phyloP scores from a whole-genome alignment of 257 asterid species.

The Vinca minor region DNA sequence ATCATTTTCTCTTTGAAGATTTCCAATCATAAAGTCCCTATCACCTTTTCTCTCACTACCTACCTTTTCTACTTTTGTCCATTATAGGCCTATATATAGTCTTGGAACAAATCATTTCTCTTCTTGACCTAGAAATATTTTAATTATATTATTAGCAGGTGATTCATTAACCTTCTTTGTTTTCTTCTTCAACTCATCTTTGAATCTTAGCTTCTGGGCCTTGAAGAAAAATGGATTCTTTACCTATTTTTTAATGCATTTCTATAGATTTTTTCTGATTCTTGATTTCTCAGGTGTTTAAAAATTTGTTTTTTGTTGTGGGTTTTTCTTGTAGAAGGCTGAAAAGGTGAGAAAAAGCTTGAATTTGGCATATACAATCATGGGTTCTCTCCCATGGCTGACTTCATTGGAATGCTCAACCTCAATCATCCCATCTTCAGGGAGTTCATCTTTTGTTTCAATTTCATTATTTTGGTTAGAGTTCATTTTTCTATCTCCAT shows the following conservation, averaged over 20 bases:
- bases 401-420: slow-evolving; percentile 38
- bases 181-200: background rate
- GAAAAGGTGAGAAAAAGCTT: slow-evolving; percentile 3
- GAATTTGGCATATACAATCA: slow-evolving; percentile 13
- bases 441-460: slow-evolving; percentile 16
- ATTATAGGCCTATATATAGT: too few relatives aligned
- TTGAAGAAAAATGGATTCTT: background rate
- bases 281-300: background rate
- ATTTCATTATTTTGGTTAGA: slow-evolving; percentile 22
- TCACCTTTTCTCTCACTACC: too few relatives aligned
- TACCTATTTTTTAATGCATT: background rate
- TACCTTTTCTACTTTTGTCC: too few relatives aligned
- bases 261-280: background rate
- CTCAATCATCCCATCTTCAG: slow-evolving; percentile 25
- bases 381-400: slow-evolving; percentile 34
- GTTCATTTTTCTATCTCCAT: slow-evolving; percentile 46
- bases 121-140: too few relatives aligned
- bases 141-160: too few relatives aligned
- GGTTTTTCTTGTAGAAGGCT: background rate
- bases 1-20: too few relatives aligned
- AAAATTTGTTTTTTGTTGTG: background rate
- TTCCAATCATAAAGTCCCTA: too few relatives aligned
- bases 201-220: background rate
- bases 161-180: background rate
- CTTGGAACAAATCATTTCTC: too few relatives aligned